Percentiles rank a stretch among this genome's conserved stretches.
Conservation (phyloP, 2,329 filamentous ascomycete species). For the Botrytis galanthina region DNA sequence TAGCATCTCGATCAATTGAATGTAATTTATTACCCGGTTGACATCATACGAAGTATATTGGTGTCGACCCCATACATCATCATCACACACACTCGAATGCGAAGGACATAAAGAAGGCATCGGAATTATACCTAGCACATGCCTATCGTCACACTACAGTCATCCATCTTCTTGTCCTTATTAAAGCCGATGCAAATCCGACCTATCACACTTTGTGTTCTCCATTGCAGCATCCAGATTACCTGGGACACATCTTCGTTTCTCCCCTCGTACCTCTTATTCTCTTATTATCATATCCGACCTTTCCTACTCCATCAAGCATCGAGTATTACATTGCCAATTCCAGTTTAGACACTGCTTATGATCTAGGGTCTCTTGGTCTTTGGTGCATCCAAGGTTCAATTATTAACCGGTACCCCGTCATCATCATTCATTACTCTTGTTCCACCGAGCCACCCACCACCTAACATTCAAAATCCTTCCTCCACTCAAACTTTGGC, state of each 20-base stretch:
- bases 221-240: too few species aligned
- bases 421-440: not conserved
- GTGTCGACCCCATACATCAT: not conserved
- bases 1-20: not conserved
- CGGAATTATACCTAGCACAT: not conserved
- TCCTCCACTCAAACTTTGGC: not conserved
- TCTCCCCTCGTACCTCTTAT: not conserved
- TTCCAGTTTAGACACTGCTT: not conserved
- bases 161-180: not conserved
- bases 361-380: not conserved
- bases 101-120: not conserved
- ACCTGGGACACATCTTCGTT: not conserved
- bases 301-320: not conserved
- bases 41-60: too few species aligned
- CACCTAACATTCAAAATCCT: not conserved
- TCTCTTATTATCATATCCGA: not conserved
- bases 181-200: not conserved
- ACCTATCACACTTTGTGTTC: not conserved
- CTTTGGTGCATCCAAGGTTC: not conserved
- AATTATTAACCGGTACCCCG: not conserved
- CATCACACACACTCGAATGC: not conserved
- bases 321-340: not conserved
- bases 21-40: not conserved
- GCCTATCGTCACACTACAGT: slow-evolving; percentile 1
- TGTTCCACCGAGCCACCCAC: not conserved